phyloP scores from a whole-genome alignment of 2,329 filamentous ascomycete species.

The Stagonosporopsis cucurbitacearum region DNA sequence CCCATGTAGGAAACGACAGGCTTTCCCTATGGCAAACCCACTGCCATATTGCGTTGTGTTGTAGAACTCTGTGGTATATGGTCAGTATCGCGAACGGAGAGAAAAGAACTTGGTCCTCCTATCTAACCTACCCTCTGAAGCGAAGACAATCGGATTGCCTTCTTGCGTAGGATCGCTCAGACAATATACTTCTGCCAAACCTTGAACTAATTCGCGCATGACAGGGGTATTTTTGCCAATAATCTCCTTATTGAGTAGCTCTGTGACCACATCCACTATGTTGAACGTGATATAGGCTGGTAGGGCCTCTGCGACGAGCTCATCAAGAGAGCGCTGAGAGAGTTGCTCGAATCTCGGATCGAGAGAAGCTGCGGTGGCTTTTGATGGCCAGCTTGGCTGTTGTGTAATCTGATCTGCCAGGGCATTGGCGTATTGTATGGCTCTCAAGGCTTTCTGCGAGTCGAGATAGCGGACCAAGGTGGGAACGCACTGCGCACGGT shows the following conservation, averaged over 20 bases:
- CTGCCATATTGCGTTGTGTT: constrained; percentile 74
- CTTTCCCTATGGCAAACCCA: constrained; percentile 73
- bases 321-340: constrained; percentile 65
- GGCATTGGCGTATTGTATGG: constrained; percentile 72
- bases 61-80: constrained; percentile 64
- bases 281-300: constrained; percentile 72
- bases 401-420: constrained; percentile 63
- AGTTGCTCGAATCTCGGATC: constrained; percentile 66
- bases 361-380: constrained; percentile 49
- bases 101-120: no score
- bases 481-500: constrained; percentile 65
- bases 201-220: constrained; percentile 70
- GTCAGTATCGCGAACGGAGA: not conserved
- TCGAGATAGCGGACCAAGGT: constrained; percentile 73
- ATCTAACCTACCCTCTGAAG: constrained; percentile 65
- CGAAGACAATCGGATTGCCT: constrained; percentile 77
- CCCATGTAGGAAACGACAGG: constrained; percentile 78
- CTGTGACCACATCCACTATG: constrained; percentile 70
- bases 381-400: constrained; percentile 49
- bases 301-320: constrained; percentile 68
- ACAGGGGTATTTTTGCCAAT: constrained; percentile 68
- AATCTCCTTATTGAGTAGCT: constrained; percentile 69
- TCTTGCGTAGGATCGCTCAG: constrained; percentile 72
- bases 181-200: constrained; percentile 76
- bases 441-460: constrained; percentile 70